These are phyloP conservation scores for Acacia melanoxylon DNA, from an alignment of 306 rosid genomes.

Conservation along the genomic window DNA sequence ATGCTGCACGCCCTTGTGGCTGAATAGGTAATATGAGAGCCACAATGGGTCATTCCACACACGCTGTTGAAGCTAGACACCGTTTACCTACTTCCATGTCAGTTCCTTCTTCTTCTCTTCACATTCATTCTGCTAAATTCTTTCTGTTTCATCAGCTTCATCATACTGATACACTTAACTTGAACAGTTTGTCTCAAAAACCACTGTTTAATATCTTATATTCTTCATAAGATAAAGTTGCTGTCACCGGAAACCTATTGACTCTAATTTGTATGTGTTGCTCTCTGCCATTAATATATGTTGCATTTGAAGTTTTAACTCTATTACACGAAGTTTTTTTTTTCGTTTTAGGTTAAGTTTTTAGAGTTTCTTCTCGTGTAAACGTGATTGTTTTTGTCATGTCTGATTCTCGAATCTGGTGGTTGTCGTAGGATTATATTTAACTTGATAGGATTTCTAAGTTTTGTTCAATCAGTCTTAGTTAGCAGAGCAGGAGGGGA, in stretches of 20 bases:
- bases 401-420: background rate
- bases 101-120: constrained; percentile 35
- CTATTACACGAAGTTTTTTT: background rate
- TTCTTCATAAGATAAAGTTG: background rate
- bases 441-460: constrained; percentile 7
- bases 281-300: background rate
- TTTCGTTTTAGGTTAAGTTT: background rate
- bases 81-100: constrained; percentile 73
- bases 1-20: constrained; percentile 45
- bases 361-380: background rate
- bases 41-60: constrained; percentile 70
- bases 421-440: background rate
- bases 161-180: background rate
- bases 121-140: background rate
- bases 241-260: background rate
- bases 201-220: background rate
- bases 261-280: background rate
- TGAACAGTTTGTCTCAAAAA: background rate
- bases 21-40: constrained; percentile 48
- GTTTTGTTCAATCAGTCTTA: background rate
- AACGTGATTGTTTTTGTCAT: background rate
- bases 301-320: background rate
- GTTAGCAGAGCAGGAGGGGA: background rate
- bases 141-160: background rate
- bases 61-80: constrained; percentile 60